phyloP scores from a whole-genome alignment of 257 asterid genomes.

The Nicotiana paniculata region DNA sequence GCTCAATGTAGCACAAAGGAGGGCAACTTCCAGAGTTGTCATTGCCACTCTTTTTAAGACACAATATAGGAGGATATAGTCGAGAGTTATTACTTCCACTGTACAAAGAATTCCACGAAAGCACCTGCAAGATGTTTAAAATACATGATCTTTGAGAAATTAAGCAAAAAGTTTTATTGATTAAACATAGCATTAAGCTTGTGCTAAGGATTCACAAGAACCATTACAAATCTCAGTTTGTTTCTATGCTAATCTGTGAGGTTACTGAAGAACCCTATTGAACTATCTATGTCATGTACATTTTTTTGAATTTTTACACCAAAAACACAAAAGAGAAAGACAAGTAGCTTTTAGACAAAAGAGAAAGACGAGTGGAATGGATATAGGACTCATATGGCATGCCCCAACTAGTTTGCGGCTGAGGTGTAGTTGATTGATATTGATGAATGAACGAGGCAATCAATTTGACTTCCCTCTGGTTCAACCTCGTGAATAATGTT shows the following conservation, averaged over 20 bases:
- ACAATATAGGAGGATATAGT: slow-evolving; percentile 21
- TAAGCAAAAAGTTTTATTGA: not conserved
- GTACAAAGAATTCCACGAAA: slow-evolving; percentile 26
- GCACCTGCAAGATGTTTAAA: slow-evolving; percentile 29
- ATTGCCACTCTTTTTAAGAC: slow-evolving; percentile 17
- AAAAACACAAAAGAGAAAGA: too few relatives aligned
- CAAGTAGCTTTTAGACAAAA: too few relatives aligned
- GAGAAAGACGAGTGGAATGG: not conserved
- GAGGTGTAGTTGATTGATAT: not conserved
- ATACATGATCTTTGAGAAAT: not conserved
- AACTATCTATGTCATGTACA: not conserved
- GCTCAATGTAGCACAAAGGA: slow-evolving; percentile 6
- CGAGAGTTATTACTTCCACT: slow-evolving; percentile 20
- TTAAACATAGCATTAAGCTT: not conserved
- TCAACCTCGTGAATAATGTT: not conserved
- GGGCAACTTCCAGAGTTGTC: not conserved
- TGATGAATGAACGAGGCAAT: not conserved
- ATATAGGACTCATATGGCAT: not conserved
- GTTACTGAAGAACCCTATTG: not conserved
- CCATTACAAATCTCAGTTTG: not conserved
- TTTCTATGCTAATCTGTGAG: not conserved
- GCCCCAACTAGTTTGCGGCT: not conserved
- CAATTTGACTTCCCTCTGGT: not conserved
- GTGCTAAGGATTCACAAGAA: not conserved
- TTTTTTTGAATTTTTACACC: too few relatives aligned